Evolutionary conservation across 2,329 filamentous ascomycete species (phyloP).

Genomic region (Trichophyton benhamiae): DNA sequence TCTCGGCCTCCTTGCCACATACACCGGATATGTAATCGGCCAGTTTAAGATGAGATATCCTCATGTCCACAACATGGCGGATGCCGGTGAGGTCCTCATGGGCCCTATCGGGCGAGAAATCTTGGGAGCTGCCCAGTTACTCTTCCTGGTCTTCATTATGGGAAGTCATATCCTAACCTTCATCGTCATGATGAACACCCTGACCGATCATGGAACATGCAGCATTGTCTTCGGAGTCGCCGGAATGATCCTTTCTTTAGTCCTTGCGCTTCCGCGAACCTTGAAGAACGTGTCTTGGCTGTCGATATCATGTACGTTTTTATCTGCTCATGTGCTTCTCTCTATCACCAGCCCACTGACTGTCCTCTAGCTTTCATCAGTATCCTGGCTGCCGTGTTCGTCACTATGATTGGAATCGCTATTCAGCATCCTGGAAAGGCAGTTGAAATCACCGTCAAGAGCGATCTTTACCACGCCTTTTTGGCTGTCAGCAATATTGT

Average conservation of each 20-base stretch:
- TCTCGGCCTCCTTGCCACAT: conserved; percentile 45
- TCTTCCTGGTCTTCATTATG: conserved; percentile 58
- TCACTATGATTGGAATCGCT: conserved; percentile 56
- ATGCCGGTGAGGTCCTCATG: conserved; percentile 51
- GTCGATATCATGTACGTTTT: conserved; percentile 42
- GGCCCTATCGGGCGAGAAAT: conserved; percentile 51
- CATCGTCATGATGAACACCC: conserved; percentile 53
- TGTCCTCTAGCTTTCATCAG: conserved; percentile 44
- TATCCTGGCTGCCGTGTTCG: conserved; percentile 50
- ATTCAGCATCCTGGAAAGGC: conserved; percentile 34
- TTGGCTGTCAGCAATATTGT: conserved; percentile 56
- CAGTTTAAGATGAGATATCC: conserved; percentile 48
- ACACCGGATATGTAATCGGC: conserved; percentile 49
- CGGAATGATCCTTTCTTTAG: conserved; percentile 46
- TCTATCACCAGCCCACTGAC: conserved; percentile 11
- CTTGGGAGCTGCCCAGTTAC: conserved; percentile 47
- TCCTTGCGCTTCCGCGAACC: conserved; percentile 50
- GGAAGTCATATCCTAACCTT: conserved; percentile 62
- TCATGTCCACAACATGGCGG: conserved; percentile 53
- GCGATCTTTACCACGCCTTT: conserved; percentile 44
- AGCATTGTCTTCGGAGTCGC: conserved; percentile 53
- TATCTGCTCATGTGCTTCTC: neutral
- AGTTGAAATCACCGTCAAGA: conserved; percentile 28
- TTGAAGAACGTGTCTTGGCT: conserved; percentile 51
- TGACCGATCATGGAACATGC: conserved; percentile 50